Percentiles rank a stretch among this genome's conserved stretches.
phyloP scores from a whole-genome alignment of 23 red algal species.

The Gracilaria vermiculophylla region DNA sequence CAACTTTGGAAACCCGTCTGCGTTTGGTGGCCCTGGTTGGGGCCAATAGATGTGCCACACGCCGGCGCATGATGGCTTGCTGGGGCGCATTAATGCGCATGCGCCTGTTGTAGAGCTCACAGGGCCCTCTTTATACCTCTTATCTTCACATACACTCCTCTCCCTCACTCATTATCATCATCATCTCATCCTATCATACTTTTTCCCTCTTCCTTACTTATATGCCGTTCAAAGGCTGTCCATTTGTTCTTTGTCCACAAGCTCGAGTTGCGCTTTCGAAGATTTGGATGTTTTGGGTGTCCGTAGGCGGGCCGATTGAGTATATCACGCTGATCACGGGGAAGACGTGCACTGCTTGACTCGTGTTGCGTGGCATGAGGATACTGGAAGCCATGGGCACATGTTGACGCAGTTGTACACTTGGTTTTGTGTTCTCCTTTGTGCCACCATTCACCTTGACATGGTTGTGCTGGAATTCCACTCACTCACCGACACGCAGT shows the following conservation, averaged over 20 bases:
- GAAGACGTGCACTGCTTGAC: not conserved
- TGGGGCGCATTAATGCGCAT: not conserved
- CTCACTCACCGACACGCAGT: not conserved
- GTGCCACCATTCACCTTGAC: not conserved
- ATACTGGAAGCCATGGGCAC: not conserved
- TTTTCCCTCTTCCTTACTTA: not conserved
- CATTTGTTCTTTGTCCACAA: not conserved
- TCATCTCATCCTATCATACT: too few species aligned
- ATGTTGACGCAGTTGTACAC: not conserved
- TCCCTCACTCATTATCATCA: not conserved
- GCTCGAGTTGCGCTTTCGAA: not conserved
- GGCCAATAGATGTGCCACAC: slow-evolving; percentile 3
- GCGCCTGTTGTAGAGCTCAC: not conserved
- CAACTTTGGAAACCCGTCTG: slow-evolving; percentile 64
- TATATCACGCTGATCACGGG: not conserved
- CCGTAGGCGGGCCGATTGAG: not conserved
- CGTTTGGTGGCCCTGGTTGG: slow-evolving; percentile 10
- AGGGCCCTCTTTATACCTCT: not conserved
- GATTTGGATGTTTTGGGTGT: not conserved
- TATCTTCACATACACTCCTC: not conserved
- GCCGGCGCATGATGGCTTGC: too few species aligned
- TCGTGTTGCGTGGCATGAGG: not conserved
- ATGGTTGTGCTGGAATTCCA: not conserved
- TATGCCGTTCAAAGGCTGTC: not conserved
- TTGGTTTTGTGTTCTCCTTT: too few species aligned